phyloP scores from a whole-genome alignment of 164 flowering plant genomes.

The Vitis cinerea region DNA sequence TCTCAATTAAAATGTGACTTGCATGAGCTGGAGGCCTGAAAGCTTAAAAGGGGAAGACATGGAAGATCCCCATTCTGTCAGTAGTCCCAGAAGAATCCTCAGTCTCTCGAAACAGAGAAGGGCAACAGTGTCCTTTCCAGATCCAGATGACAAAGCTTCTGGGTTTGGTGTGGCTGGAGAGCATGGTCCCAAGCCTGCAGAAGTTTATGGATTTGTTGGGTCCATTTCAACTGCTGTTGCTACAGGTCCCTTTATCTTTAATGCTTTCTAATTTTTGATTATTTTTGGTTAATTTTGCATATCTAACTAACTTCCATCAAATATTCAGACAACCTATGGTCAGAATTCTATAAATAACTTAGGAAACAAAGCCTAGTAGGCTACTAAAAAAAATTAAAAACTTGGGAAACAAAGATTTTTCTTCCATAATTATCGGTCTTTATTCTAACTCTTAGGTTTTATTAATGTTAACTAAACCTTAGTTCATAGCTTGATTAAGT shows the following conservation, averaged over 20 bases:
- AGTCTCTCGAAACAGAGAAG: slow-evolving; percentile 64
- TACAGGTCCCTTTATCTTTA: slow-evolving; percentile 46
- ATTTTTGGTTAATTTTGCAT: not conserved
- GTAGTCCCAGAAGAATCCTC: slow-evolving; percentile 73
- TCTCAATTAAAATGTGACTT: no score
- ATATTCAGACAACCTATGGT: no score
- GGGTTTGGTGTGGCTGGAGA: slow-evolving; percentile 57
- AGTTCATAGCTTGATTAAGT: not conserved
- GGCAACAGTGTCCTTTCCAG: slow-evolving; percentile 40
- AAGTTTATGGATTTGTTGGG: slow-evolving; percentile 94
- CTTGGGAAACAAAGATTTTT: no score
- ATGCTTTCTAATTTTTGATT: not conserved
- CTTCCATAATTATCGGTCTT: no score
- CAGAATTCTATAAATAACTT: no score
- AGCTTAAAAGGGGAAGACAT: slow-evolving; percentile 18
- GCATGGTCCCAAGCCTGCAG: slow-evolving; percentile 76
- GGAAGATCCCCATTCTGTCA: slow-evolving; percentile 63
- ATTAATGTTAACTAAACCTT: not conserved
- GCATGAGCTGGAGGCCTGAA: no score
- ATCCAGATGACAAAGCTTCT: slow-evolving; percentile 47
- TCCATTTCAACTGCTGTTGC: slow-evolving; percentile 77
- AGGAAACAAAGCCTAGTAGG: no score
- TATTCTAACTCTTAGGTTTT: no score
- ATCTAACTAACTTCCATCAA: not conserved
- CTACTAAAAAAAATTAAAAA: no score